A percentile compares a stretch with the other conserved stretches of the same genome.
These are phyloP conservation scores for Leccinum variicolor DNA, from an alignment of 768 basidiomycete genomes.

Conservation along the genomic window DNA sequence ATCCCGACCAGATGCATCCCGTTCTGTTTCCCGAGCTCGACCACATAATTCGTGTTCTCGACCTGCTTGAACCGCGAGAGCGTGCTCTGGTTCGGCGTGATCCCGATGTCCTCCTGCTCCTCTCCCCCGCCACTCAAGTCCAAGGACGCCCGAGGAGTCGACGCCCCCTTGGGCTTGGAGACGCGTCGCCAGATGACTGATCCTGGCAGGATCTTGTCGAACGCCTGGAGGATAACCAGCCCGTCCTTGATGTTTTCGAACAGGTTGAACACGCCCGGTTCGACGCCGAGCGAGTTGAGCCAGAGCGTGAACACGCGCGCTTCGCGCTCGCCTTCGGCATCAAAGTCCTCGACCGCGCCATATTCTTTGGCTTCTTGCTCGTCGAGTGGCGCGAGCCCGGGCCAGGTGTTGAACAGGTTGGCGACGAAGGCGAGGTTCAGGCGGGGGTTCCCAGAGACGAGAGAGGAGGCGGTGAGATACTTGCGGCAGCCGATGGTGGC, in stretches of 20 bases:
- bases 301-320: slow-evolving; percentile 94
- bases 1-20: slow-evolving; percentile 96
- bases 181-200: slow-evolving; percentile 94
- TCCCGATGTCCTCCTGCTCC: slow-evolving; percentile 77
- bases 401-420: slow-evolving; percentile 97
- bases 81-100: slow-evolving; percentile 78
- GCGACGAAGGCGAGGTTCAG: slow-evolving; percentile 98
- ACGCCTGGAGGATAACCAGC: slow-evolving; percentile 87
- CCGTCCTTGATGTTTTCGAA: slow-evolving; percentile 97
- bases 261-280: slow-evolving; percentile 93
- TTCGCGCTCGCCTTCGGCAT: slow-evolving; percentile 97
- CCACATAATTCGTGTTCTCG: slow-evolving; percentile 96
- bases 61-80: slow-evolving; percentile 96
- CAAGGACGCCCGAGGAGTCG: slow-evolving; percentile 33
- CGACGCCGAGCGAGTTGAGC: slow-evolving; percentile 96
- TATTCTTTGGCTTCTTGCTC: slow-evolving; percentile 92
- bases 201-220: slow-evolving; percentile 92
- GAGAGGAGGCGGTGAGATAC: slow-evolving; percentile 88
- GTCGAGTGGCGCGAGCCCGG: slow-evolving; percentile 91
- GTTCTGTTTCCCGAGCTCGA: slow-evolving; percentile 90
- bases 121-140: slow-evolving; percentile 39
- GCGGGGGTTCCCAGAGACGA: slow-evolving; percentile 89
- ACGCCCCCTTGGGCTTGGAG: slow-evolving; percentile 72
- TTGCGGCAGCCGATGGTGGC: slow-evolving; percentile 92
- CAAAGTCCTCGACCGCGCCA: slow-evolving; percentile 91